These are phyloP conservation scores for Aleurites moluccanus DNA, from an alignment of 441 rosid species.

Conservation along the genomic window DNA sequence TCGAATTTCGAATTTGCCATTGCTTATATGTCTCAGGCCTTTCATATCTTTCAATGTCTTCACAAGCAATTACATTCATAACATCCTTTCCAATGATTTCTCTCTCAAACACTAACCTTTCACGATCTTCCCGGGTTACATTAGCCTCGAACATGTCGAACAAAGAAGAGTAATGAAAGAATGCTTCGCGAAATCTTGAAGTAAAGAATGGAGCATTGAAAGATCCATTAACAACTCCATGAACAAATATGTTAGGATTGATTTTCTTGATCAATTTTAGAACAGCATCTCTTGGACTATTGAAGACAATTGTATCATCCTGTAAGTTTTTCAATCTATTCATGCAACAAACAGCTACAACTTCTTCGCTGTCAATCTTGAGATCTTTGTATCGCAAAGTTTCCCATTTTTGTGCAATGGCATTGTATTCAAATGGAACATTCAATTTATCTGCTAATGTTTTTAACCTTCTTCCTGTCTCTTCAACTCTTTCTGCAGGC, in stretches of 20 bases:
- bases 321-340: conserved; percentile 51
- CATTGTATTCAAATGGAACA: conserved; percentile 51
- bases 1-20: conserved; percentile 57
- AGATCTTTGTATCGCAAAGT: conserved; percentile 52
- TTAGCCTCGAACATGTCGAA: conserved; percentile 40
- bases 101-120: conserved; percentile 48
- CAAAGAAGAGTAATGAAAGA: conserved; percentile 43
- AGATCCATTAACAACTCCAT: conserved; percentile 39
- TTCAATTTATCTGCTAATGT: conserved; percentile 42
- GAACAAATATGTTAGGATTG: conserved; percentile 57
- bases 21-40: conserved; percentile 83
- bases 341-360: conserved; percentile 56
- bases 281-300: conserved; percentile 60
- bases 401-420: conserved; percentile 54
- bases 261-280: conserved; percentile 53
- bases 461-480: conserved; percentile 48
- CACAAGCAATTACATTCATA: conserved; percentile 50
- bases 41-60: conserved; percentile 46
- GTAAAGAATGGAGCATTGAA: conserved; percentile 46
- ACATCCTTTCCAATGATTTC: conserved; percentile 40
- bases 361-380: conserved; percentile 48
- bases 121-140: conserved; percentile 26
- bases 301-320: conserved; percentile 61
- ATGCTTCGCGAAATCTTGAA: conserved; percentile 42
- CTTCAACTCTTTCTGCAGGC: conserved; percentile 52